Evolutionary conservation across 1,284 basidiomycete genomes (phyloP).

Genomic region (Ustilago trichophora): DNA sequence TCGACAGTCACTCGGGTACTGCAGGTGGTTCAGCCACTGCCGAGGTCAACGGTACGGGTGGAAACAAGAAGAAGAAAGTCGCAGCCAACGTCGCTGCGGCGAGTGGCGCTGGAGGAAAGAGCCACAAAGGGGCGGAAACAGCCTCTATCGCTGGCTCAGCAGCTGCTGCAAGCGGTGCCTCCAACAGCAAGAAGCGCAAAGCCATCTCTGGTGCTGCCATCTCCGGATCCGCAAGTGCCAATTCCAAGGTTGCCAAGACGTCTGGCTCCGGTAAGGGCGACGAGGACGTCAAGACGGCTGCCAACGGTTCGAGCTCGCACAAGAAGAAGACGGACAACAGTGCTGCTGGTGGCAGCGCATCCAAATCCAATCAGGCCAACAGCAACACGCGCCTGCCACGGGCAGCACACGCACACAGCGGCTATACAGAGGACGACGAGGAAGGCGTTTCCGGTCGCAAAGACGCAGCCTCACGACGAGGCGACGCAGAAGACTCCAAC

Average conservation of each 20-base stretch:
- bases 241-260: slow-evolving; percentile 35
- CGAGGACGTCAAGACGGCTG: slow-evolving; percentile 45
- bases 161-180: slow-evolving; percentile 4
- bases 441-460: slow-evolving; percentile 30
- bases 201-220: slow-evolving; percentile 24
- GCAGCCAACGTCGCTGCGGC: slow-evolving; percentile 17
- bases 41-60: slow-evolving; percentile 14
- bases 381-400: slow-evolving; percentile 44
- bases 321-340: slow-evolving; percentile 34
- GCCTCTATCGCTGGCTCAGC: slow-evolving; percentile 21
- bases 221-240: slow-evolving; percentile 4
- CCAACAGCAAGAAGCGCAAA: slow-evolving; percentile 49
- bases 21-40: slow-evolving; percentile 1
- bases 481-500: slow-evolving; percentile 19
- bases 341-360: slow-evolving; percentile 6
- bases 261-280: slow-evolving; percentile 25
- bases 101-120: slow-evolving; percentile 24
- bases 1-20: slow-evolving; percentile 11
- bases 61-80: slow-evolving; percentile 46
- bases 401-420: slow-evolving; percentile 39
- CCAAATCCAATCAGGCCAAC: slow-evolving; percentile 19
- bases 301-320: slow-evolving; percentile 32
- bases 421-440: slow-evolving; percentile 45
- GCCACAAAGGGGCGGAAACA: slow-evolving; percentile 26
- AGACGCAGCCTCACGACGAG: slow-evolving; percentile 15